Evolutionary conservation across 305 asterid genomes (phyloP), one percentile per base, ranked within the genome.

Genomic region (Ilex paraguariensis): DNA sequence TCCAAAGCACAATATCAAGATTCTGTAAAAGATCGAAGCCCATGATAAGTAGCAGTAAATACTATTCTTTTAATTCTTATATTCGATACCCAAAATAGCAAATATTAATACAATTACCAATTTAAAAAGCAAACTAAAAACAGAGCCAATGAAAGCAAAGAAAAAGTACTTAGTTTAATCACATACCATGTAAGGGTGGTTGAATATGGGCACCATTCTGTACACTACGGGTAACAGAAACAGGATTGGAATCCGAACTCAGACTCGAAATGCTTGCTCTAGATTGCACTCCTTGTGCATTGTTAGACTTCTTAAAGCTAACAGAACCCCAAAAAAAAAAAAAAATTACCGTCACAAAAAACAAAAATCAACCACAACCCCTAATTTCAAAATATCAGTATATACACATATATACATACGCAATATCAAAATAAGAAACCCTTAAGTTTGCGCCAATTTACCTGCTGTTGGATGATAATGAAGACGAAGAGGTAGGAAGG

Each of bases 191-290:
- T 70, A 68, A 63, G 31, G 82, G 82, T 67, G 66, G 93, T 46
- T 83, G 91, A 50, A 68, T 80, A 69, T 74, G 85, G 48, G 87
- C 74, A 30, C 87, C 95, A 76, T 90, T 87, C 79, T 76, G 86
- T 49, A 71, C 77, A 64, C 61, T 62, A 57, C 66, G 77, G 7
- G 67, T 50, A 7, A 75, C 79, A 42, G 79, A 53, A 46, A 72
- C 74, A 76, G 70, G 60, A 66, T 67, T 71, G 36, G 79, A 68
- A 69, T 79, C 87, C 15, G 68, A 49, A 69, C 32, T 82, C 61
- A 75, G 82, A 73, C 55, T 66, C 62, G 75, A 72, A 42, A 71
- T 73, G 56, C 81, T 65, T 42, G 66, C 82, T 77, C 82, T 69
- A 15, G 76, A 64, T 70, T 77, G 87, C 68, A 86, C 88, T 71